phyloP scores from a whole-genome alignment of 2,329 filamentous ascomycete species.

The Chrysoporthe austroafricana region DNA sequence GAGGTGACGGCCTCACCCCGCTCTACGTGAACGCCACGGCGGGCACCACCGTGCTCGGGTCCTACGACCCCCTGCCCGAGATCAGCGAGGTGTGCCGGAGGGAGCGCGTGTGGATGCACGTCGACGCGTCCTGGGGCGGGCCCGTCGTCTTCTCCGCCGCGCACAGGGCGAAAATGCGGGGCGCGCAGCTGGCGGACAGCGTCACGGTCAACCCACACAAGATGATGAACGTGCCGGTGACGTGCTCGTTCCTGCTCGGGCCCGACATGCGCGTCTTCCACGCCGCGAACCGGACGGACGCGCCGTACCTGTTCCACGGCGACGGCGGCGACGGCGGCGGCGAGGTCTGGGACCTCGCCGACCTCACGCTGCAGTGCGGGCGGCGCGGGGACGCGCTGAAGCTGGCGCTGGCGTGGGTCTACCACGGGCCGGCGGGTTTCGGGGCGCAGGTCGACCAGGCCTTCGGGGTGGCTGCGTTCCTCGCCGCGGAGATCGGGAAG shows the following conservation, averaged over 20 bases:
- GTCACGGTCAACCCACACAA: slow-evolving; percentile 94
- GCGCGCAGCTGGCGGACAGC: slow-evolving; percentile 75
- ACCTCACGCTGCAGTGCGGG: slow-evolving; percentile 92
- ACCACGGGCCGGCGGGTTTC: slow-evolving; percentile 81
- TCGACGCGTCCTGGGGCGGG: slow-evolving; percentile 92
- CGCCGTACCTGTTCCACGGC: slow-evolving; percentile 82
- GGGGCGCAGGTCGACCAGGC: slow-evolving; percentile 70
- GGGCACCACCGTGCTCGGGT: slow-evolving; percentile 90
- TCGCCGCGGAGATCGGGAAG: slow-evolving; percentile 63
- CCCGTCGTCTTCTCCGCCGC: slow-evolving; percentile 75
- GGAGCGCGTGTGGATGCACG: slow-evolving; percentile 84
- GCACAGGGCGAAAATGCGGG: slow-evolving; percentile 62
- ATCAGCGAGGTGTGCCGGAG: slow-evolving; percentile 72
- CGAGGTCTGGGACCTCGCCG: slow-evolving; percentile 82
- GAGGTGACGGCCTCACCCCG: slow-evolving; percentile 72
- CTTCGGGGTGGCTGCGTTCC: slow-evolving; percentile 70
- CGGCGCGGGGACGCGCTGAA: slow-evolving; percentile 85
- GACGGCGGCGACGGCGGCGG: slow-evolving; percentile 42
- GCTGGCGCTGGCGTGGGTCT: slow-evolving; percentile 85
- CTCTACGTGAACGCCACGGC: slow-evolving; percentile 96
- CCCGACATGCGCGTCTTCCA: slow-evolving; percentile 79
- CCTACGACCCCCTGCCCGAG: slow-evolving; percentile 77
- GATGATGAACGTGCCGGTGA: slow-evolving; percentile 91
- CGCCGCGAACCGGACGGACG: slow-evolving; percentile 80
- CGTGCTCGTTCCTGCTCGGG: slow-evolving; percentile 86